These are phyloP conservation scores for Fusarium sambucinum DNA, from an alignment of 2,329 filamentous ascomycete species.

Conservation along the genomic window DNA sequence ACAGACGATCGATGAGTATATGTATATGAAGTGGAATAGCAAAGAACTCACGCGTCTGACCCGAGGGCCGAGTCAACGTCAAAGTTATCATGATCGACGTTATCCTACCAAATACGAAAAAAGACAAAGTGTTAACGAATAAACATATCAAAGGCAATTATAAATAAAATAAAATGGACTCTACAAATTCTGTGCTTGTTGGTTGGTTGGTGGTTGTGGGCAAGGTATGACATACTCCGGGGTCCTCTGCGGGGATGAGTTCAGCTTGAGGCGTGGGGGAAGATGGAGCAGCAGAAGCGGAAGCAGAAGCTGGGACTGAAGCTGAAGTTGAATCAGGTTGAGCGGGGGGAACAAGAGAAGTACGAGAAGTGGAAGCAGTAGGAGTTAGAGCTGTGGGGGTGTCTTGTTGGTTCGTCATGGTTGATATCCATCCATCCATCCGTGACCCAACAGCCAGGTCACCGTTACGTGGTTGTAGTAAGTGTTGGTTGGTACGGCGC, in stretches of 20 bases:
- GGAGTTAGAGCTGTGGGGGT: slow-evolving; percentile 23
- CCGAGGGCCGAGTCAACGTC: slow-evolving; percentile 43
- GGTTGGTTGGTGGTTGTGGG: not conserved
- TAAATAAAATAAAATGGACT: not conserved
- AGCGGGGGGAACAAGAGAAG: slow-evolving; percentile 4
- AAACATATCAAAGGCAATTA: not conserved
- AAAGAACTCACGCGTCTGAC: slow-evolving; percentile 39
- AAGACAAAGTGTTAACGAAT: slow-evolving; percentile 16
- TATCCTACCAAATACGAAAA: slow-evolving; percentile 16
- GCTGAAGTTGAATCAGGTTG: slow-evolving; percentile 21
- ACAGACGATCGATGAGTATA: slow-evolving; percentile 2
- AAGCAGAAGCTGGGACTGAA: not conserved
- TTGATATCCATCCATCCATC: slow-evolving; percentile 11
- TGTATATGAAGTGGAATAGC: not conserved
- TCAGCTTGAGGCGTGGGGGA: slow-evolving; percentile 34
- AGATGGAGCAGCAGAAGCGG: slow-evolving; percentile 5
- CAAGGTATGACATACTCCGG: slow-evolving; percentile 31
- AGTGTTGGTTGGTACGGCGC: not conserved
- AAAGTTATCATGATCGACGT: slow-evolving; percentile 25
- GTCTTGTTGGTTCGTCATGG: slow-evolving; percentile 32
- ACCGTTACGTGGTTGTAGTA: not conserved
- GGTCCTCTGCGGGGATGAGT: slow-evolving; percentile 40
- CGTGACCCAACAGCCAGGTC: not conserved
- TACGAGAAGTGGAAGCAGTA: slow-evolving; percentile 11
- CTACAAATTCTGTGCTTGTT: not conserved